A percentile compares a stretch with the other conserved stretches of the same genome.
Conservation (phyloP, 441 rosid species). For the Aquilaria agallochum region DNA sequence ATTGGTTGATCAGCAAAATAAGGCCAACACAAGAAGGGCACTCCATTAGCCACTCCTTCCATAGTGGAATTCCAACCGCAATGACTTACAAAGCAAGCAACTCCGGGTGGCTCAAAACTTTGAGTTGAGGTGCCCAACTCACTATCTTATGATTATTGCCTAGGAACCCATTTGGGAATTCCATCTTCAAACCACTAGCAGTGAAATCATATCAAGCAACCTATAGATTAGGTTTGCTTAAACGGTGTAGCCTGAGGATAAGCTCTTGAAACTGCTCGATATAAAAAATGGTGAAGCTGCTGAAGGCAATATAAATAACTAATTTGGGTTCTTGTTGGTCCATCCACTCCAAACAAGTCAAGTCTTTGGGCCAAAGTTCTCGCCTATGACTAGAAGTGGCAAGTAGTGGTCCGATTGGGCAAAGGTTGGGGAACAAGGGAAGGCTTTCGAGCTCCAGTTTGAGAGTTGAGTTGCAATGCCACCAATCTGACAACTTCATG, state of each 20-base stretch:
- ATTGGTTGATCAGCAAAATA: conserved; percentile 26
- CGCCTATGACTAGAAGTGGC: too few relatives aligned
- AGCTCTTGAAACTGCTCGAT: too few relatives aligned
- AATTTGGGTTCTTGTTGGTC: conserved; percentile 19
- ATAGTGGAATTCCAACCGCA: conserved; percentile 26
- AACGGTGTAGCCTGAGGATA: conserved; percentile 19
- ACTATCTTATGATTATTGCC: conserved; percentile 12
- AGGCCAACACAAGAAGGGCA: conserved; percentile 27
- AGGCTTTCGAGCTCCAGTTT: too few relatives aligned
- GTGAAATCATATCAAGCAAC: conserved; percentile 6
- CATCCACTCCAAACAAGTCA: conserved; percentile 25
- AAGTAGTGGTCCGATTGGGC: too few relatives aligned
- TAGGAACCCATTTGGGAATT: conserved; percentile 19
- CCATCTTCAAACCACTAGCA: background rate
- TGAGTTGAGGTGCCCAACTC: conserved; percentile 3
- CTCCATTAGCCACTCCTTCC: conserved; percentile 9
- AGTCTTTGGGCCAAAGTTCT: conserved; percentile 5
- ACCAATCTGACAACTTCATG: too few relatives aligned
- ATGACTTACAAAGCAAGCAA: conserved; percentile 23
- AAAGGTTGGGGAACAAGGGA: too few relatives aligned
- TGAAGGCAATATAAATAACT: too few relatives aligned
- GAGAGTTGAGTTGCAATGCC: too few relatives aligned
- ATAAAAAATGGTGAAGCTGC: too few relatives aligned
- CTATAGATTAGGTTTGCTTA: conserved; percentile 24
- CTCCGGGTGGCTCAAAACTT: conserved; percentile 2